Percentiles rank a stretch among this genome's conserved stretches.
phyloP scores from a whole-genome alignment of 2,329 filamentous ascomycete genomes.

The Fusarium transvaalense region DNA sequence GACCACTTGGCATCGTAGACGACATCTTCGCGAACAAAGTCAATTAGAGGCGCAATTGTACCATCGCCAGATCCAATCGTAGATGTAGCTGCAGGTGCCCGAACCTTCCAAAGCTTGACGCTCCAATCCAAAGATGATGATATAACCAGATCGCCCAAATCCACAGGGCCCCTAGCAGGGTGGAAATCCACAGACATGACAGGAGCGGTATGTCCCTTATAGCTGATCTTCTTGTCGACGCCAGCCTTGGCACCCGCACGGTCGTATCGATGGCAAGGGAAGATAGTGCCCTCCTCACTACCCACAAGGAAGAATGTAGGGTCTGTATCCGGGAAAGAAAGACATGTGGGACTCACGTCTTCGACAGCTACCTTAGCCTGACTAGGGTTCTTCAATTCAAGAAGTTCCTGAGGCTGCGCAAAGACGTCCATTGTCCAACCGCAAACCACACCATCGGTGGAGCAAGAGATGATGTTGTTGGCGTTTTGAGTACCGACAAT shows the following conservation, averaged over 20 bases:
- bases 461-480: constrained; percentile 97
- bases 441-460: constrained; percentile 95
- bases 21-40: constrained; percentile 93
- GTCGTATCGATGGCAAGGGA: constrained; percentile 96
- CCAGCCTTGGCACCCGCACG: constrained; percentile 97
- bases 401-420: constrained; percentile 92
- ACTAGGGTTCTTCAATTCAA: constrained; percentile 86
- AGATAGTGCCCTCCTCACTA: constrained; percentile 96
- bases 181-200: constrained; percentile 98
- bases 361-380: constrained; percentile 84
- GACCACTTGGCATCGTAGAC: constrained; percentile 98
- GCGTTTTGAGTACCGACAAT: constrained; percentile 98
- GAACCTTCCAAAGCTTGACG: constrained; percentile 95
- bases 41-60: constrained; percentile 79
- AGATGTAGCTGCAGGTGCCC: constrained; percentile 79
- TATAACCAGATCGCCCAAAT: constrained; percentile 92
- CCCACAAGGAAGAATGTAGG: constrained; percentile 98
- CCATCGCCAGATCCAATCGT: constrained; percentile 67
- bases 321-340: constrained; percentile 94
- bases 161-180: constrained; percentile 89
- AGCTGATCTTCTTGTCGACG: constrained; percentile 88
- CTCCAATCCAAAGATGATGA: constrained; percentile 97
- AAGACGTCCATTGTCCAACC: constrained; percentile 99
- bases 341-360: constrained; percentile 92
- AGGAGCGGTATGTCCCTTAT: constrained; percentile 90